phyloP scores from a whole-genome alignment of 2,329 filamentous ascomycete genomes.

The Tetracladium maxilliforme region DNA sequence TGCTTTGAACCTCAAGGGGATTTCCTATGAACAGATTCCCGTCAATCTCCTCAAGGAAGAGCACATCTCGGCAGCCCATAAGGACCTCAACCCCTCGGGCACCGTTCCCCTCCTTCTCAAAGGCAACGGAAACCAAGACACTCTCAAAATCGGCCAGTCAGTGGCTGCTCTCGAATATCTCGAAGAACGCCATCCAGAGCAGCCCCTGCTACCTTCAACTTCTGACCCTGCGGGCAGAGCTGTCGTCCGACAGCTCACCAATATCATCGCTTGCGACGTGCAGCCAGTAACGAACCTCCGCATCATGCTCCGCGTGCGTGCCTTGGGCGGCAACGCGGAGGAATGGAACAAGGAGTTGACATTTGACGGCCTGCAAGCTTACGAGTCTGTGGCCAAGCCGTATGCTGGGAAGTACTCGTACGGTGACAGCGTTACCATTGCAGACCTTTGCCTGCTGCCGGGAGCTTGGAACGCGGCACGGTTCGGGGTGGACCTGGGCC shows the following conservation, averaged over 20 bases:
- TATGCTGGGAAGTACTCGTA: constrained; percentile 35
- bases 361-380: constrained; percentile 36
- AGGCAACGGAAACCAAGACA: constrained; percentile 8
- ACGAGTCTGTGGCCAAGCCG: constrained; percentile 26
- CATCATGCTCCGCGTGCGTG: constrained; percentile 31
- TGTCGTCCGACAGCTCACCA: constrained; percentile 32
- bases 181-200: constrained; percentile 33
- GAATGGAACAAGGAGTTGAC: constrained; percentile 37
- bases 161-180: constrained; percentile 47
- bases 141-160: constrained; percentile 38
- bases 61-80: constrained; percentile 29
- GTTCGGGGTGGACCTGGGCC: constrained; percentile 33
- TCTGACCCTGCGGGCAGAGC: constrained; percentile 27
- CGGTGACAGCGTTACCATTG: constrained; percentile 38
- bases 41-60: constrained; percentile 40
- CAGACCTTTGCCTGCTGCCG: constrained; percentile 42
- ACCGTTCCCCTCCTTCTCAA: constrained; percentile 38
- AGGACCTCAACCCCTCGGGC: constrained; percentile 32
- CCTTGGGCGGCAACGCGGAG: constrained; percentile 24
- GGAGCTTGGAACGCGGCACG: constrained; percentile 41
- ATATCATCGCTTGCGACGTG: constrained; percentile 38
- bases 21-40: constrained; percentile 28
- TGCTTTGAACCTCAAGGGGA: constrained; percentile 36
- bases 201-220: constrained; percentile 27
- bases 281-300: constrained; percentile 46